phyloP scores from a whole-genome alignment of 1,284 basidiomycete species.

The Moniliella sp. region DNA sequence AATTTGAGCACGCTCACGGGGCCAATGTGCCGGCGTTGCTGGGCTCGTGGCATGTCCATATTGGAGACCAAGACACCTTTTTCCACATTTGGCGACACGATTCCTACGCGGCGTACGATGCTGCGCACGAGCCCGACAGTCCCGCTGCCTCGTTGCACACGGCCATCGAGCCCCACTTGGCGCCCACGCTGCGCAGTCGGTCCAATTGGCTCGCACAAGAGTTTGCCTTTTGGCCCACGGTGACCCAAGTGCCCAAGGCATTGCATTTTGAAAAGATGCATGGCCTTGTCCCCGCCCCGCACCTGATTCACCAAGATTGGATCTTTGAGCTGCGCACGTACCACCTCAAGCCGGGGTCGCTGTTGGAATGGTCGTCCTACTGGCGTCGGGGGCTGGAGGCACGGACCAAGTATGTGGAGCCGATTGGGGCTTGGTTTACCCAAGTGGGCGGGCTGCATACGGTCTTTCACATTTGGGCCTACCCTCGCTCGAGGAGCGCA shows the following conservation, averaged over 20 bases:
- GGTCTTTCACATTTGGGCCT: slow-evolving; percentile 30
- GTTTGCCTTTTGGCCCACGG: slow-evolving; percentile 26
- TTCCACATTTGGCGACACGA: slow-evolving; percentile 31
- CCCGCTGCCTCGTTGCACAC: no score
- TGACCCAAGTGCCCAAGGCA: not conserved
- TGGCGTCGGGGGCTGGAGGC: slow-evolving; percentile 30
- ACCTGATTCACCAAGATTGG: slow-evolving; percentile 5
- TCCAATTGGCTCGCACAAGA: slow-evolving; percentile 28
- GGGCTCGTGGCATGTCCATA: slow-evolving; percentile 24
- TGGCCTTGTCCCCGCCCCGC: no score
- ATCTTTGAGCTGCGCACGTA: slow-evolving; percentile 27
- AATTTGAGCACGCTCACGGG: slow-evolving; percentile 8
- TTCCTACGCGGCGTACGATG: slow-evolving; percentile 25
- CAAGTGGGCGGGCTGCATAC: slow-evolving; percentile 28
- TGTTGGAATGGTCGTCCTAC: slow-evolving; percentile 28
- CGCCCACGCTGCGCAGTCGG: slow-evolving; percentile 10
- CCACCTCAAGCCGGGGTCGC: slow-evolving; percentile 22
- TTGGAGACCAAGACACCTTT: slow-evolving; percentile 28
- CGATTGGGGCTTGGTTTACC: slow-evolving; percentile 28
- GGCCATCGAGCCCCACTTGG: slow-evolving; percentile 6
- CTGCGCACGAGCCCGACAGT: slow-evolving; percentile 5
- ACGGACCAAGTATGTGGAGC: slow-evolving; percentile 21
- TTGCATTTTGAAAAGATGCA: not conserved
- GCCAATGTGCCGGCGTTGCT: slow-evolving; percentile 8
- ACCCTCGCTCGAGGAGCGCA: slow-evolving; percentile 24